A percentile compares a stretch with the other conserved stretches of the same genome.
These are phyloP conservation scores for Dactylorhiza incarnata DNA, from an alignment of 106 monocot genomes.

Conservation along the genomic window DNA sequence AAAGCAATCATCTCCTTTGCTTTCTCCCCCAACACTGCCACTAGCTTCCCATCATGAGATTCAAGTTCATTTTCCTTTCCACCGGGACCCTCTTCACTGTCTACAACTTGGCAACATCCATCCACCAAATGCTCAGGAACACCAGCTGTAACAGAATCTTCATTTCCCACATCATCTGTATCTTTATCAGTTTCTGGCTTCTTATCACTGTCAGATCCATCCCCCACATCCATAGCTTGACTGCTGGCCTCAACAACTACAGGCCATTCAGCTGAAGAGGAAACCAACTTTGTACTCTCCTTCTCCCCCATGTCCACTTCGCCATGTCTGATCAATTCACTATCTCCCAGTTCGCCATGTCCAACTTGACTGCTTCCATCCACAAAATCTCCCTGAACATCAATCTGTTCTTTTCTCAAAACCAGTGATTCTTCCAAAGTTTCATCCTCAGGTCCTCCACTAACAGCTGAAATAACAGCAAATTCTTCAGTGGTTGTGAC, in stretches of 20 bases:
- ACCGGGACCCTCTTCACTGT: too few relatives aligned
- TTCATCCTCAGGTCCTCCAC: not conserved
- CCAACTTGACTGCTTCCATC: not conserved
- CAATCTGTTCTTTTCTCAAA: not conserved
- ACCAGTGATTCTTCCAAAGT: not conserved
- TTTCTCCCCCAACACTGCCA: not conserved
- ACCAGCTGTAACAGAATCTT: not conserved
- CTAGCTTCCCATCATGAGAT: not conserved
- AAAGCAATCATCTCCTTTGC: not conserved
- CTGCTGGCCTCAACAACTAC: not conserved
- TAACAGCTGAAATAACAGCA: not conserved
- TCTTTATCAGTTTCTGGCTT: not conserved
- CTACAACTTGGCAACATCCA: not conserved
- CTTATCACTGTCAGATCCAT: not conserved
- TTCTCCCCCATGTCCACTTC: not conserved
- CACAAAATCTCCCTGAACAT: not conserved
- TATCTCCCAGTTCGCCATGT: not conserved
- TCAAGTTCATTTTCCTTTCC: not conserved
- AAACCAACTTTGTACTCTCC: not conserved
- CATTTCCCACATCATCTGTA: not conserved
- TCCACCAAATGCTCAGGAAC: not conserved
- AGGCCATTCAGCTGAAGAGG: not conserved
- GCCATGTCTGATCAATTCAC: not conserved
- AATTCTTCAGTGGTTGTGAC: not conserved
- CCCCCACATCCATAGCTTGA: not conserved